phyloP scores from a whole-genome alignment of 345 rosid species.

The Pugionium dolabratum region DNA sequence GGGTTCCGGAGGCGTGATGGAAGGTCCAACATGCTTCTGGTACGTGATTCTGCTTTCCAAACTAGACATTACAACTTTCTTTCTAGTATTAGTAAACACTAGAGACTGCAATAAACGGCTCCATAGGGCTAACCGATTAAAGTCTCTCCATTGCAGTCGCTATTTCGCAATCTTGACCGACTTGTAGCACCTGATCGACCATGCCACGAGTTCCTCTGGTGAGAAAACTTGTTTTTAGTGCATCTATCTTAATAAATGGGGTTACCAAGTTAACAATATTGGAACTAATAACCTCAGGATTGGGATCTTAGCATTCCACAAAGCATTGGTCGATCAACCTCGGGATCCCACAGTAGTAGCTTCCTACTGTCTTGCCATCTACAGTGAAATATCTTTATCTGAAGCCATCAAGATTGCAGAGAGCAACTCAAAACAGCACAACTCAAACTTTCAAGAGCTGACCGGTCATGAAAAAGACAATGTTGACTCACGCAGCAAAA shows the following conservation, averaged over 20 bases:
- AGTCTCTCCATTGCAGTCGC: conserved; percentile 41
- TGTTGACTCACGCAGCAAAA: conserved; percentile 22
- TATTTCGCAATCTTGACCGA: conserved; percentile 55
- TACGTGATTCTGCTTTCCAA: conserved; percentile 28
- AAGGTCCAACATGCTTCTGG: conserved; percentile 70
- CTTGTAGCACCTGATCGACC: conserved; percentile 76
- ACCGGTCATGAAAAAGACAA: conserved; percentile 12
- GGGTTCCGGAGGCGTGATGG: conserved; percentile 59
- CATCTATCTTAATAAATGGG: conserved; percentile 2
- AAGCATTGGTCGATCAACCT: conserved; percentile 57
- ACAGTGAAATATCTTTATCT: conserved; percentile 35
- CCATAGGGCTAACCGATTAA: conserved; percentile 4
- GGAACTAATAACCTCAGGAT: conserved; percentile 48
- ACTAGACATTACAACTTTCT: conserved; percentile 5
- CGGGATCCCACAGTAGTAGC: conserved; percentile 56
- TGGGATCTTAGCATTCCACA: conserved; percentile 67
- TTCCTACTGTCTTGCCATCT: conserved; percentile 39
- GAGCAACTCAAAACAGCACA: conserved; percentile 48
- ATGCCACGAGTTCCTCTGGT: conserved; percentile 68
- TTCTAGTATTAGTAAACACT: neutral
- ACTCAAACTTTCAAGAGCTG: conserved; percentile 46
- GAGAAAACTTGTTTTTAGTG: conserved; percentile 16
- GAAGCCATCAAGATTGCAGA: conserved; percentile 55
- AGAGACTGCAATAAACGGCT: neutral
- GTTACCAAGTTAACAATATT: conserved; percentile 9